Conservation (phyloP, 2,329 filamentous ascomycete species). For the Aureobasidium sp. region DNA sequence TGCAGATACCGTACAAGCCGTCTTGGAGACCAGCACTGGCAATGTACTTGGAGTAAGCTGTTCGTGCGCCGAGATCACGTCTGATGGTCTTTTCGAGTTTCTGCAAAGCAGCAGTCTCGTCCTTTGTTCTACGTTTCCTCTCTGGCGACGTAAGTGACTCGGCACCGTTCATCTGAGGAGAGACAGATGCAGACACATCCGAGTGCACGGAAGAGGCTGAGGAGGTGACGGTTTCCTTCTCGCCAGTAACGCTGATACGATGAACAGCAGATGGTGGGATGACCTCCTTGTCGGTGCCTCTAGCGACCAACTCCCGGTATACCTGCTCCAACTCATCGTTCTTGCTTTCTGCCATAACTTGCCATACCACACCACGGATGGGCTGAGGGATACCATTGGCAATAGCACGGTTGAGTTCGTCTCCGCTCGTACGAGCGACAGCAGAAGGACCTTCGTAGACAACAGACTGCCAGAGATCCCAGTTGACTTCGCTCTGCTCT, state of each 20-base stretch:
- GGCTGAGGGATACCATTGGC: constrained; percentile 88
- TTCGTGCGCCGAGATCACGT: constrained; percentile 81
- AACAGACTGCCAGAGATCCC: constrained; percentile 95
- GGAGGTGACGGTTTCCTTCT: constrained; percentile 60
- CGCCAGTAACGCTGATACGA: constrained; percentile 44
- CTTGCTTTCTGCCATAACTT: constrained; percentile 91
- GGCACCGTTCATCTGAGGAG: not conserved
- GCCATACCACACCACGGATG: constrained; percentile 97
- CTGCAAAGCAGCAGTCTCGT: constrained; percentile 61
- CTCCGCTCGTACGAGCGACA: constrained; percentile 75
- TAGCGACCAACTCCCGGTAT: constrained; percentile 72
- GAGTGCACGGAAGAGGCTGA: constrained; percentile 82
- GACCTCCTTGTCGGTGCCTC: constrained; percentile 72
- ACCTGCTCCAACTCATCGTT: constrained; percentile 78
- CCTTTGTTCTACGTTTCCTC: constrained; percentile 68
- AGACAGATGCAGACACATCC: constrained; percentile 49
- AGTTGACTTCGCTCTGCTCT: constrained; percentile 73
- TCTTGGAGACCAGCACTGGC: constrained; percentile 87
- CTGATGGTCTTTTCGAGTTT: constrained; percentile 89
- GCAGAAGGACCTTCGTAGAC: constrained; percentile 90
- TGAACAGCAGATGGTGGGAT: constrained; percentile 16
- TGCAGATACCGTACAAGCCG: constrained; percentile 88
- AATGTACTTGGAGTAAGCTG: constrained; percentile 94
- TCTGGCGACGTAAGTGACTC: constrained; percentile 43
- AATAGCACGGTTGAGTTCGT: constrained; percentile 84